These are phyloP conservation scores for Quercus rubra DNA, from an alignment of 306 rosid genomes.

Conservation along the genomic window DNA sequence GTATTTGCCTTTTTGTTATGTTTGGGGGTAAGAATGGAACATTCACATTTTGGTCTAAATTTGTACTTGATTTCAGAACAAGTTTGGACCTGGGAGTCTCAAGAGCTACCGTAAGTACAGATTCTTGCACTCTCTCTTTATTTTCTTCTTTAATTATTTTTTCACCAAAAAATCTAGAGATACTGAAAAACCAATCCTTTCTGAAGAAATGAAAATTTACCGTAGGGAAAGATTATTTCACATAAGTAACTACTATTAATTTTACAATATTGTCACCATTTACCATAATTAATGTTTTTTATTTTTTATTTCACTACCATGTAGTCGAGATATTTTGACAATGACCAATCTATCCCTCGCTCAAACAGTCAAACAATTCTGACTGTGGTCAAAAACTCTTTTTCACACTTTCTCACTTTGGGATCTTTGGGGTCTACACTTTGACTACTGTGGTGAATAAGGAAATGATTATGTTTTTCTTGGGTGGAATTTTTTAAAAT, in stretches of 20 bases:
- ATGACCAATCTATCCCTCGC: not conserved
- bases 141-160: not conserved
- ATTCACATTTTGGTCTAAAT: not conserved
- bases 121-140: not conserved
- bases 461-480: not conserved
- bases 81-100: constrained; percentile 71
- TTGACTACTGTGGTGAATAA: constrained; percentile 2
- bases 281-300: no score
- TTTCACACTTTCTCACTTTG: not conserved
- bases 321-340: not conserved
- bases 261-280: no score
- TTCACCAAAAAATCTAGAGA: not conserved
- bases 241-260: no score
- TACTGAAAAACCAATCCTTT: not conserved
- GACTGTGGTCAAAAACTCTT: constrained; percentile 10
- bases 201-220: not conserved
- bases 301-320: no score
- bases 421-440: not conserved
- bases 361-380: not conserved
- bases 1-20: not conserved
- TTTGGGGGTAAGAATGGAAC: not conserved
- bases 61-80: constrained; percentile 37
- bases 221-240: not conserved
- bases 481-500: not conserved
- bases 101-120: constrained; percentile 65